phyloP scores from a whole-genome alignment of 2,329 filamentous ascomycete genomes.

The Botrytis fabae region DNA sequence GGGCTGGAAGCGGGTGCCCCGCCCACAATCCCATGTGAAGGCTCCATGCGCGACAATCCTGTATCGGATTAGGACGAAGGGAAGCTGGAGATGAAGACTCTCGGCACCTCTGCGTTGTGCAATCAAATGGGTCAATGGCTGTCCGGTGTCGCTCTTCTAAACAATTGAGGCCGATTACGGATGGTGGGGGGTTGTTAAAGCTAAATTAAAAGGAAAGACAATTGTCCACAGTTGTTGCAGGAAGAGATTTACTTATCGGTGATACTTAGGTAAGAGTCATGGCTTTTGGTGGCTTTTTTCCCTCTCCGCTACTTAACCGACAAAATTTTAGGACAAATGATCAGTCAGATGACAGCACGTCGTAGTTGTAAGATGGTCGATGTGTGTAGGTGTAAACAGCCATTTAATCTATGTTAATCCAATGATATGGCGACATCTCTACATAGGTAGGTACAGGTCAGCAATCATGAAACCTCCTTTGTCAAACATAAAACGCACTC shows the following conservation, averaged over 20 bases:
- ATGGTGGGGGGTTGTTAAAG: slow-evolving; percentile 21
- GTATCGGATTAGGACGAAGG: slow-evolving; percentile 21
- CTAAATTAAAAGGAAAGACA: slow-evolving; percentile 5
- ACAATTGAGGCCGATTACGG: slow-evolving; percentile 31
- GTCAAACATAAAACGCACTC: background rate
- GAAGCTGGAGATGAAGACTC: slow-evolving; percentile 20
- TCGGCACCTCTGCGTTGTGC: slow-evolving; percentile 29
- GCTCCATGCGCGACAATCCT: slow-evolving; percentile 34
- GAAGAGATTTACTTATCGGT: slow-evolving; percentile 21
- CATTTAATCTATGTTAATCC: background rate
- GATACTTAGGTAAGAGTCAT: slow-evolving; percentile 2
- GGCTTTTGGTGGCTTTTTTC: background rate
- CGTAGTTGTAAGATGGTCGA: too few species aligned
- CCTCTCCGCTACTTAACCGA: background rate
- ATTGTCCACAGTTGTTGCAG: background rate
- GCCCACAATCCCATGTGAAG: slow-evolving; percentile 28
- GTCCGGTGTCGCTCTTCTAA: slow-evolving; percentile 36
- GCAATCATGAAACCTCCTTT: background rate
- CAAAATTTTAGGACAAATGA: background rate
- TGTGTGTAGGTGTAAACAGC: background rate
- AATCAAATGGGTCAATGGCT: slow-evolving; percentile 27
- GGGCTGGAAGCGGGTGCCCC: slow-evolving; percentile 38
- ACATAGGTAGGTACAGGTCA: background rate
- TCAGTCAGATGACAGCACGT: background rate
- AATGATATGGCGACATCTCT: background rate